A percentile compares a stretch with the other conserved stretches of the same genome.
These are phyloP conservation scores for Tylopilus sp. DNA, from an alignment of 768 basidiomycete genomes.

Conservation along the genomic window DNA sequence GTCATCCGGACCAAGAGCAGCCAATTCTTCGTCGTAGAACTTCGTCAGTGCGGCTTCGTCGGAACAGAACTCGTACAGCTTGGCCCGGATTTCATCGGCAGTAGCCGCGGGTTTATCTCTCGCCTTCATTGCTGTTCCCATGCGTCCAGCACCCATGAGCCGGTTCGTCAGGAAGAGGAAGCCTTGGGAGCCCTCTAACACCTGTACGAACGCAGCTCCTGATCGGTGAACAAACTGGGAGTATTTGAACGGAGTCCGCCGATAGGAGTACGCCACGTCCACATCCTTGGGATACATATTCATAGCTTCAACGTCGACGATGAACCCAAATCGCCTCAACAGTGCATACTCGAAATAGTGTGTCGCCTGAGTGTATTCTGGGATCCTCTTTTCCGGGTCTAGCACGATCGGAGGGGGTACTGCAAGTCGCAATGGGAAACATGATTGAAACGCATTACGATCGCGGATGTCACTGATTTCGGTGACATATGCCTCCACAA, in stretches of 20 bases:
- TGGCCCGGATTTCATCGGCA: slow-evolving; percentile 59
- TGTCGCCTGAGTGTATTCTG: slow-evolving; percentile 59
- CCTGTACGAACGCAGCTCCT: slow-evolving; percentile 88
- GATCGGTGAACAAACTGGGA: slow-evolving; percentile 92
- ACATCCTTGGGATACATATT: slow-evolving; percentile 75
- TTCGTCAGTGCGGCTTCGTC: slow-evolving; percentile 48
- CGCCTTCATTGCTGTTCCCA: slow-evolving; percentile 51
- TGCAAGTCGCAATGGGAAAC: slow-evolving; percentile 77
- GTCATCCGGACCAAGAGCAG: slow-evolving; percentile 42
- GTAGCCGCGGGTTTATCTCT: slow-evolving; percentile 55
- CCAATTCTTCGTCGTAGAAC: slow-evolving; percentile 76
- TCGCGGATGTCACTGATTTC: slow-evolving; percentile 86
- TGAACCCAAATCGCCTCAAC: slow-evolving; percentile 73
- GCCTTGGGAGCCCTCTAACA: slow-evolving; percentile 72
- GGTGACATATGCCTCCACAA: slow-evolving; percentile 91
- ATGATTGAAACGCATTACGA: slow-evolving; percentile 89
- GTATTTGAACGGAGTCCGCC: slow-evolving; percentile 69
- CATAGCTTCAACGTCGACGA: slow-evolving; percentile 78
- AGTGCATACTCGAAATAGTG: slow-evolving; percentile 83
- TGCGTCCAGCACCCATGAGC: slow-evolving; percentile 67
- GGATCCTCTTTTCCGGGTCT: slow-evolving; percentile 63
- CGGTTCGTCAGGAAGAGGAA: slow-evolving; percentile 91
- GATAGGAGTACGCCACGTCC: slow-evolving; percentile 87
- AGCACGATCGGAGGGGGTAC: slow-evolving; percentile 69
- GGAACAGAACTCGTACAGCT: slow-evolving; percentile 63